Evolutionary conservation across 345 rosid genomes (phyloP).

Genomic region (Eucalyptus marginata): DNA sequence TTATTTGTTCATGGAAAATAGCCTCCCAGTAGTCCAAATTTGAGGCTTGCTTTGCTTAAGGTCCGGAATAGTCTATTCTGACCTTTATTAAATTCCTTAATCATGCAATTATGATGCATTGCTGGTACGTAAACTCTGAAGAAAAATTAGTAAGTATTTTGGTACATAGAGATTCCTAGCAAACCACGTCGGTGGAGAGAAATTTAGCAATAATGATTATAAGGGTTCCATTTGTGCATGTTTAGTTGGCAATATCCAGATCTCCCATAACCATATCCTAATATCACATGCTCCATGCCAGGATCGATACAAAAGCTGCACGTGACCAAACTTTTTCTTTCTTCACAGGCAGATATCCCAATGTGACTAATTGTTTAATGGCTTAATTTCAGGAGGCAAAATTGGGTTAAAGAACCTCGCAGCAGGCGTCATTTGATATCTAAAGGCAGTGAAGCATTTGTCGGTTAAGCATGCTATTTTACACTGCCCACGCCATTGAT

Average conservation of each 20-base stretch:
- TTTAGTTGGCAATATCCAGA: background rate
- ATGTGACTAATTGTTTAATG: background rate
- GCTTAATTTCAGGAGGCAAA: background rate
- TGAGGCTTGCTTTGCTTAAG: conserved; percentile 73
- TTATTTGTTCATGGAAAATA: conserved; percentile 83
- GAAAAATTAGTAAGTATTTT: background rate
- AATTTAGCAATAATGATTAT: background rate
- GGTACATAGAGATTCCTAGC: background rate
- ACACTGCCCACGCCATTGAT: background rate
- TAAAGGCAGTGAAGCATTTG: background rate
- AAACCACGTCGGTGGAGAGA: background rate
- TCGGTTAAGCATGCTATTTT: background rate
- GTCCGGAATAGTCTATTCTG: conserved; percentile 10
- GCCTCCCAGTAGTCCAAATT: conserved; percentile 73
- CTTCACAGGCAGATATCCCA: background rate
- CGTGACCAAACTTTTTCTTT: background rate
- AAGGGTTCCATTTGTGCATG: background rate
- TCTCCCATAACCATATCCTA: background rate
- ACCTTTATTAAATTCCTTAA: background rate
- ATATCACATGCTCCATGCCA: too few species aligned
- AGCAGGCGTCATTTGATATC: background rate
- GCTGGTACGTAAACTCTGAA: background rate
- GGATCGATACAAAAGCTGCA: background rate
- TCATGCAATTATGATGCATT: background rate
- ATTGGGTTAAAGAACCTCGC: background rate